Percentiles rank a stretch among this genome's conserved stretches.
phyloP scores from a whole-genome alignment of 495 filamentous ascomycete genomes.

The Xylaria curta region DNA sequence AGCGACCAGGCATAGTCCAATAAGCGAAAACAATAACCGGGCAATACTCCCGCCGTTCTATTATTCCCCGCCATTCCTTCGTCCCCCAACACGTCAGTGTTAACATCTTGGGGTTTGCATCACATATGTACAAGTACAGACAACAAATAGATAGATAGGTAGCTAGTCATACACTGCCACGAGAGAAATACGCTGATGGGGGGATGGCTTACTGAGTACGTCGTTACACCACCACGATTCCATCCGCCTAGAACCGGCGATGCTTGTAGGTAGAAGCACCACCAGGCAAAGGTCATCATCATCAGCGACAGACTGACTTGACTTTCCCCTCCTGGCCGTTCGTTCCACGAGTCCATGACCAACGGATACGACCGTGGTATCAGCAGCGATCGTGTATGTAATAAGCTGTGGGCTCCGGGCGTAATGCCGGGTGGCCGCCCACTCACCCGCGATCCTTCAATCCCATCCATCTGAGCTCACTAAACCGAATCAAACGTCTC shows the following conservation, averaged over 20 bases:
- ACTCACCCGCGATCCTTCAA: neutral
- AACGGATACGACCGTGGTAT: constrained; percentile 24
- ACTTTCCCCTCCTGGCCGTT: neutral
- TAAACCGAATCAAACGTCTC: neutral
- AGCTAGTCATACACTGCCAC: neutral
- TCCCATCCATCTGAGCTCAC: neutral
- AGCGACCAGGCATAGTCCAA: constrained; percentile 1
- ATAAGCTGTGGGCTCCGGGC: neutral
- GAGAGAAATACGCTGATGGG: neutral
- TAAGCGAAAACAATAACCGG: neutral
- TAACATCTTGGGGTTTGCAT: neutral
- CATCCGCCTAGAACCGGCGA: neutral
- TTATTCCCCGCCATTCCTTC: neutral
- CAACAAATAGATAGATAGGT: neutral
- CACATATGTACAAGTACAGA: neutral
- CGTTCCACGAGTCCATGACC: constrained; percentile 1
- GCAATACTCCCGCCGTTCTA: neutral
- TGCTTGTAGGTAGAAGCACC: neutral
- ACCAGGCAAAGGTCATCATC: neutral
- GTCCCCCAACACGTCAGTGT: neutral
- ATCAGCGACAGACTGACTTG: neutral
- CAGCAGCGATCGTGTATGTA: constrained; percentile 18
- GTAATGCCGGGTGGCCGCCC: neutral
- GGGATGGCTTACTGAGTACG: neutral
- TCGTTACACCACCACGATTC: neutral